Evolutionary conservation across 768 basidiomycete species (phyloP), one percentile per base, ranked within the genome.

Genomic region (Lactarius evosmus): DNA sequence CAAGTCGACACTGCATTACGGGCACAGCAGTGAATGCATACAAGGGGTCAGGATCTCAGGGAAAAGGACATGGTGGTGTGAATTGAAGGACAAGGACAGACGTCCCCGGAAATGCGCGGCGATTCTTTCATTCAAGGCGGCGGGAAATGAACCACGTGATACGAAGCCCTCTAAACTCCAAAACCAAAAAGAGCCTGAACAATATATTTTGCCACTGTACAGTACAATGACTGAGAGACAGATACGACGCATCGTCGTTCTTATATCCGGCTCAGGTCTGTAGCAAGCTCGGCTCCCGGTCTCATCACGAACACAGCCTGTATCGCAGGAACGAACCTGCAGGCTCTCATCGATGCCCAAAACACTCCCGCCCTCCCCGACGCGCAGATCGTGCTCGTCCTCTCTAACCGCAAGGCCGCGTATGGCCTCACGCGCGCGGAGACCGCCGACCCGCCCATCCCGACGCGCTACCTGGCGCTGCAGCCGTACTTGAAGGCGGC

Each of bases 371-470:
- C 80, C n/a, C 79, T 96, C 29, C 89, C 93, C 2, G 73, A 87
- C 66, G 78, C 89, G 2, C 74, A 78, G 58, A 90, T 99, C 72
- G 81, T 79, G 56, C 83, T 91, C 70, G 96, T 98, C 41, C 75
- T 98, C 62, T 97, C 96, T 2, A 97, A 96, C 74, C 85, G 94
- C 49, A 94, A 95, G 71, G 86, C 88, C 12, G 96, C 94, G 2
- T 91, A 89, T 69, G 97, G 96, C 2, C 81, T 99, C 44, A 83
- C 80, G 2, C 87, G 96, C n/a, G 95, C 95, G 4, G 68, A 82
- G 6, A 74, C 80, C 33, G 86, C 88, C 0, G 69, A 69, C n/a
- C 89, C 92, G 0, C 83, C 91, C 1, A 95, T 98, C 62, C 87
- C 87, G 6, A 93, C 92, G 1, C 83, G 83, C 0, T 88, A 91